Percentiles rank a stretch among this genome's conserved stretches.
These are phyloP conservation scores for Prunella vulgaris DNA, from an alignment of 257 asterid genomes.

Conservation along the genomic window DNA sequence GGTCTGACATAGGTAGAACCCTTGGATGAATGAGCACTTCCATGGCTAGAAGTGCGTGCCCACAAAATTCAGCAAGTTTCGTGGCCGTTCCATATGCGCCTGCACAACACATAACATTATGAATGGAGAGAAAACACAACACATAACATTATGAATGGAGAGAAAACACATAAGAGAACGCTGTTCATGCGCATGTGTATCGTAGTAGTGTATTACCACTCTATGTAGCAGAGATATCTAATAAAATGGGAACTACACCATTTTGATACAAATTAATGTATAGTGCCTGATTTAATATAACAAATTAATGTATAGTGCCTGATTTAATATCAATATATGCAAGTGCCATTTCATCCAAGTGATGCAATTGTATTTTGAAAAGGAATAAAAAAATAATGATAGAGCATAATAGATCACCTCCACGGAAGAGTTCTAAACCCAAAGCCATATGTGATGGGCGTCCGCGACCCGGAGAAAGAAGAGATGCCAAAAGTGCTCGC, in stretches of 20 bases:
- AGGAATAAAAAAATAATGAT: not conserved
- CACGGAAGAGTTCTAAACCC: slow-evolving; percentile 59
- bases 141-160: not conserved
- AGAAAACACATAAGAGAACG: not conserved
- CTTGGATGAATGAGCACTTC: slow-evolving; percentile 80
- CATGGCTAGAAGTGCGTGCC: slow-evolving; percentile 61
- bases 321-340: not conserved
- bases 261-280: not conserved
- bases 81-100: slow-evolving; percentile 63
- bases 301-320: not conserved
- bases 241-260: no score
- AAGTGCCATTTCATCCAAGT: not conserved
- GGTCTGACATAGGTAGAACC: slow-evolving; percentile 50
- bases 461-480: slow-evolving; percentile 64
- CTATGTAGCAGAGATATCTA: no score
- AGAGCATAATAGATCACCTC: slow-evolving; percentile 40
- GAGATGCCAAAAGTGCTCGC: slow-evolving; percentile 86
- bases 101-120: slow-evolving; percentile 19
- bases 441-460: slow-evolving; percentile 67
- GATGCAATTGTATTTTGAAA: not conserved
- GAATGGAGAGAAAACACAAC: slow-evolving; percentile 1
- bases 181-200: no score
- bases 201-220: no score
- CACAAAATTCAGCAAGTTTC: slow-evolving; percentile 49
- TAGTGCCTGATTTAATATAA: not conserved